A percentile compares a stretch with the other conserved stretches of the same genome.
phyloP scores from a whole-genome alignment of 495 filamentous ascomycete genomes.

The Penicillium simplicissimum region DNA sequence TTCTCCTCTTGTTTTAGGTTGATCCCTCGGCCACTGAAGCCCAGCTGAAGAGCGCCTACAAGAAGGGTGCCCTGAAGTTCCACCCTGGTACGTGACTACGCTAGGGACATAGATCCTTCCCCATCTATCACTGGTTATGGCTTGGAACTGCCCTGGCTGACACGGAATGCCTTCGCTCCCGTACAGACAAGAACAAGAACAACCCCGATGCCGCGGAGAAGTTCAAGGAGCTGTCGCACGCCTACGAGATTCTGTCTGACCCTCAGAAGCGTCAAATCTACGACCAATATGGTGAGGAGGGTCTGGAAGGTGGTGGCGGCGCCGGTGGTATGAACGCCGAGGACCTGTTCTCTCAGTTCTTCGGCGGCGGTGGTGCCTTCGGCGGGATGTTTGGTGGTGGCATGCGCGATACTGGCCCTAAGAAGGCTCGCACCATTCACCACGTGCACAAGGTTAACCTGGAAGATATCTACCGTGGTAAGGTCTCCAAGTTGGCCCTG shows the following conservation, averaged over 20 bases:
- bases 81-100: conserved; percentile 72
- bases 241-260: conserved; percentile 93
- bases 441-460: conserved; percentile 97
- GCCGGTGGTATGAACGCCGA: conserved; percentile 92
- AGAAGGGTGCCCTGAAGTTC: conserved; percentile 83
- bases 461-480: conserved; percentile 97
- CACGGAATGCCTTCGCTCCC: conserved; percentile 1
- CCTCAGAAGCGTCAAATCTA: conserved; percentile 87
- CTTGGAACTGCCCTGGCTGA: not conserved
- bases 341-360: conserved; percentile 97
- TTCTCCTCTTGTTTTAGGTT: conserved; percentile 55
- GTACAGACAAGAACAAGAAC: conserved; percentile 89
- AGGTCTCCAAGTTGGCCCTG: conserved; percentile 94
- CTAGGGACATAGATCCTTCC: not conserved
- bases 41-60: conserved; percentile 88
- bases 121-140: not conserved
- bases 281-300: conserved; percentile 96
- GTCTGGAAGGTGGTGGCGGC: conserved; percentile 81
- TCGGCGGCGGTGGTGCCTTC: conserved; percentile 79
- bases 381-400: conserved; percentile 85
- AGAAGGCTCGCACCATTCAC: conserved; percentile 93
- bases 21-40: conserved; percentile 67
- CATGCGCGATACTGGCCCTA: conserved; percentile 79
- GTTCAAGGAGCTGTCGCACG: conserved; percentile 95
- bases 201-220: conserved; percentile 93